Percentiles rank a stretch among this genome's conserved stretches.
These are phyloP conservation scores for Quercus alba DNA, from an alignment of 306 rosid genomes.

Conservation along the genomic window DNA sequence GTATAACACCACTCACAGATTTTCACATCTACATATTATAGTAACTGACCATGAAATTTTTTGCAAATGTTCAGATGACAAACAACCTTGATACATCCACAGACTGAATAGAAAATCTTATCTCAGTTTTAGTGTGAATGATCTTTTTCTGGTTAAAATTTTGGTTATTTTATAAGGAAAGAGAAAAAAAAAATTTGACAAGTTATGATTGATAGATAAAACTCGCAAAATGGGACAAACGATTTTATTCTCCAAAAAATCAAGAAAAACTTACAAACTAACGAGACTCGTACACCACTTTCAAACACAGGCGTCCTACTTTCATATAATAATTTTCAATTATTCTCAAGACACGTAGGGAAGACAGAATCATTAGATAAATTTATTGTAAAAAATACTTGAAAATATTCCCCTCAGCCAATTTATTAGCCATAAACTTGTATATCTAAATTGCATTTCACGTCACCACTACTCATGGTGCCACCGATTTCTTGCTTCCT, in stretches of 20 bases:
- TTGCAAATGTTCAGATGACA: background rate
- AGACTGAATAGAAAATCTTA: no score
- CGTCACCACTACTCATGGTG: slow-evolving; percentile 1
- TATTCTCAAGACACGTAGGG: background rate
- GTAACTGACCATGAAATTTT: no score
- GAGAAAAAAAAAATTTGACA: no score
- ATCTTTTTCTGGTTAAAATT: no score
- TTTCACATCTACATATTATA: no score
- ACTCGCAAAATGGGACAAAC: no score
- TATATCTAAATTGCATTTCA: background rate
- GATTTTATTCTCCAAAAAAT: no score
- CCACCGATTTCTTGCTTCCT: slow-evolving; percentile 34
- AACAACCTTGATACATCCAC: background rate
- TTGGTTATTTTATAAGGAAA: no score
- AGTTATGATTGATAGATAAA: no score
- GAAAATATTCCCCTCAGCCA: background rate
- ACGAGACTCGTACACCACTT: background rate
- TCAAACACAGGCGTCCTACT: background rate
- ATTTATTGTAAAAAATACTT: background rate
- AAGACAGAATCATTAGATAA: background rate
- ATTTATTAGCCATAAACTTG: background rate
- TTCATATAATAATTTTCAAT: background rate
- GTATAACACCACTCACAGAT: no score
- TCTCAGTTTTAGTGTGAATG: no score
- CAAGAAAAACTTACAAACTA: background rate